A percentile compares a stretch with the other conserved stretches of the same genome.
phyloP scores from a whole-genome alignment of 768 basidiomycete genomes.

The Suillus alpinus region DNA sequence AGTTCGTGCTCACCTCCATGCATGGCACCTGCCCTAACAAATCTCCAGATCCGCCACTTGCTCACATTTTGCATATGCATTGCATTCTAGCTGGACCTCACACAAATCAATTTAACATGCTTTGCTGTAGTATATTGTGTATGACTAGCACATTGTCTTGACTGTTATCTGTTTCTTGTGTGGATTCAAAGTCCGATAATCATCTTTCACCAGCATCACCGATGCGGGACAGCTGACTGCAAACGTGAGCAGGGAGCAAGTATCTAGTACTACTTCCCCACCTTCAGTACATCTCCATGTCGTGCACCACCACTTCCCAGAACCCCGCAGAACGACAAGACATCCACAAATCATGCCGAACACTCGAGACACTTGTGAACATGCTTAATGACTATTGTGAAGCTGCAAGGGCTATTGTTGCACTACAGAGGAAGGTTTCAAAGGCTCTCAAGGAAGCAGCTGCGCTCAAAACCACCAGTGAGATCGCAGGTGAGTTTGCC shows the following conservation, averaged over 20 bases:
- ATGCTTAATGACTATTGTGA: constrained; percentile 76
- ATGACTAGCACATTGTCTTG: neutral
- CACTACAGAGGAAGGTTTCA: constrained; percentile 71
- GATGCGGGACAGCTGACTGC: neutral
- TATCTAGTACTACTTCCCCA: neutral
- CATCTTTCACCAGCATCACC: neutral
- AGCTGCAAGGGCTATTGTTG: constrained; percentile 56
- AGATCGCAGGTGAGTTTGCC: constrained; percentile 55
- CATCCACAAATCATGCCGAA: constrained; percentile 79
- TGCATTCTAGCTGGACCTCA: neutral
- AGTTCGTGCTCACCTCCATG: neutral
- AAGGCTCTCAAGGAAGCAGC: constrained; percentile 70
- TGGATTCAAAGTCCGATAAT: neutral
- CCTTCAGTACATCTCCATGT: constrained; percentile 7
- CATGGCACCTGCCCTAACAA: neutral
- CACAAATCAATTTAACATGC: neutral
- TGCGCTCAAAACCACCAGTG: constrained; percentile 52
- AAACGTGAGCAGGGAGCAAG: neutral
- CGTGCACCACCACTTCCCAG: constrained; percentile 8
- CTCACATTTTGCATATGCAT: neutral
- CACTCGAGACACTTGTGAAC: constrained; percentile 64
- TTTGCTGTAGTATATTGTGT: neutral
- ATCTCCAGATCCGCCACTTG: neutral
- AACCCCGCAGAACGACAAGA: constrained; percentile 61
- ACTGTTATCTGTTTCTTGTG: neutral